A percentile compares a stretch with the other conserved stretches of the same genome.
Conservation (phyloP, 257 asterid species). For the Anisodus tanguticus region DNA sequence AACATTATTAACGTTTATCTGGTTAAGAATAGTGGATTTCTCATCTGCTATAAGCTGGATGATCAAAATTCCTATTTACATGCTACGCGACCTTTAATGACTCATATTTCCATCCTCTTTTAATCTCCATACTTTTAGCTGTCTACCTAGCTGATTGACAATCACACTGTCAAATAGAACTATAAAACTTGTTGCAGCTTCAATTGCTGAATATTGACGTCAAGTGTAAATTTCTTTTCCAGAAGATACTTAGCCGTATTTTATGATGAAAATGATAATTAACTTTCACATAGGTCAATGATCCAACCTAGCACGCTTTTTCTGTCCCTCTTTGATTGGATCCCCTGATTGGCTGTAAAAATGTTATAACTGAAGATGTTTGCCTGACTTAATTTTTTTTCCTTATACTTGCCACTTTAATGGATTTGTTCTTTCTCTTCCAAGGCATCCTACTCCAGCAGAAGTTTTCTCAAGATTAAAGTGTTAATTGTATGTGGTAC, state of each 20-base stretch:
- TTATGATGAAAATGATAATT: neutral
- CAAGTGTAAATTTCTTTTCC: slow-evolving; percentile 13
- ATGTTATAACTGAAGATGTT: neutral
- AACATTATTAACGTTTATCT: neutral
- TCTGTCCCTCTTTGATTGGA: neutral
- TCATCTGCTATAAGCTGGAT: neutral
- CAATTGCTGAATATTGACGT: slow-evolving; percentile 17
- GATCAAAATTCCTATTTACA: no score
- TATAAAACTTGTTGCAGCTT: neutral
- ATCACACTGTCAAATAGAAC: neutral
- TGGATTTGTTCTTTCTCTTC: neutral
- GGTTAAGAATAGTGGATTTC: neutral
- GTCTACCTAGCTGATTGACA: no score
- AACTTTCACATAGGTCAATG: neutral
- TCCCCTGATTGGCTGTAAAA: neutral
- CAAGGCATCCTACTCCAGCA: neutral
- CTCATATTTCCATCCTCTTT: no score
- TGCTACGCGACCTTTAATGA: no score
- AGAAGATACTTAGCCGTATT: neutral
- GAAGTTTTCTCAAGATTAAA: slow-evolving; percentile 9
- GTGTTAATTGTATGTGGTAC: slow-evolving; percentile 23
- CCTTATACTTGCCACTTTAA: neutral
- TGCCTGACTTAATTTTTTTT: neutral
- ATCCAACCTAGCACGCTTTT: slow-evolving; percentile 14
- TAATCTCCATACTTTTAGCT: no score